Base-by-base conservation (phyloP, 306 rosid genomes). In the Delonix regia region DNA sequence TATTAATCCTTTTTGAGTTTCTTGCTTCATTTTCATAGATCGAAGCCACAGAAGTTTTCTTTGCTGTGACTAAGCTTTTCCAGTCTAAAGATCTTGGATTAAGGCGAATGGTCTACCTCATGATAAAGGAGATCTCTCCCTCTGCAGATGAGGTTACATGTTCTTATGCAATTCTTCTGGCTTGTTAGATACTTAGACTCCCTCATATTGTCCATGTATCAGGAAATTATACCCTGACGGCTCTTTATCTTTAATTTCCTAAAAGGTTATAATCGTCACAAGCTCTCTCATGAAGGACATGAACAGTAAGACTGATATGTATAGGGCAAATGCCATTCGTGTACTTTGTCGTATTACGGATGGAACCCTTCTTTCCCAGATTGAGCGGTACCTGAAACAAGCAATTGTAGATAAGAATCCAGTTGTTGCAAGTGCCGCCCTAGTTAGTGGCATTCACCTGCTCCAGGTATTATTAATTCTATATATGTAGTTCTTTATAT, bases 261-360 rank as follows among this genome's bases (percentile, higher is more conserved):
- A 30, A 65, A 65, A 96, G 99, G 99, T 96, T 83, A 96, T 96
- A 69, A 96, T 96, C 10, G 99, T 96, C 83, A 96, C 99, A 56
- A 96, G 99, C 90, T 96, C 98, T 78, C 96, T 96, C 36, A 96
- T 96, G 99, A 96, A 96, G 87, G 99, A 96, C 82, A 96, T 96
- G 99, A 96, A 91, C 75, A 96, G 99, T 82, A 96, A 93, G 89
- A 90, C 94, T 44, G 99, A 96, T 80, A 93, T 96, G 99, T 96
- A 96, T 79, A 84, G 96, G 83, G 98, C 99, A 61, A 96, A 96
- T 90, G 96, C 99, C 72, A 96, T 93, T 82, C 98, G 99, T 72
- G 98, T 96, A 80, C 96, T 96, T 39, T 96, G 99, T 78, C 96
- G 90, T 77, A 96, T 96, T 55, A 96, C 98, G 7, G 99, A 93